These are phyloP conservation scores for Thalassiosira ordinaria DNA, from an alignment of 352 stramenopile genomes.

Conservation along the genomic window DNA sequence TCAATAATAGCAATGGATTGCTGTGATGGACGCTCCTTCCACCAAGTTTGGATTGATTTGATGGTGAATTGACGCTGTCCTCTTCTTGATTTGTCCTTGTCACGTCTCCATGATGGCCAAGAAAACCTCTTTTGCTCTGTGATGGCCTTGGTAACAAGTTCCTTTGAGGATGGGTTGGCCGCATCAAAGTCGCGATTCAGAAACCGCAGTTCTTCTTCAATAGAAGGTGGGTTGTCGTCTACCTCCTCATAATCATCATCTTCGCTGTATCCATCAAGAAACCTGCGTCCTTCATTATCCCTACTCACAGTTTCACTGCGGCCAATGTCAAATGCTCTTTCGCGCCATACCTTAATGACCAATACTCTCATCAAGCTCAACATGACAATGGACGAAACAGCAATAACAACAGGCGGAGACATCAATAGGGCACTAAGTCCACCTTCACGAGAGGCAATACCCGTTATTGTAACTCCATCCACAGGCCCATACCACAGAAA, in stretches of 20 bases:
- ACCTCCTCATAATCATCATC: conserved; percentile 35
- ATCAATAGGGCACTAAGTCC: conserved; percentile 32
- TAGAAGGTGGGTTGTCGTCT: conserved; percentile 18
- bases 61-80: conserved; percentile 41
- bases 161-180: conserved; percentile 40
- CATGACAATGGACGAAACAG: conserved; percentile 29
- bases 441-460: conserved; percentile 25
- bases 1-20: conserved; percentile 46
- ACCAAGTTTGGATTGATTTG: conserved; percentile 60
- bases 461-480: conserved; percentile 47
- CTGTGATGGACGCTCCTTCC: conserved; percentile 46
- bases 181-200: conserved; percentile 46
- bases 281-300: conserved; percentile 1
- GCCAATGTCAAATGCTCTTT: too few relatives aligned
- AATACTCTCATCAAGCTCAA: conserved; percentile 19
- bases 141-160: conserved; percentile 34
- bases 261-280: conserved; percentile 1
- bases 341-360: conserved; percentile 9
- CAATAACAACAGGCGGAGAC: conserved; percentile 4
- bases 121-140: conserved; percentile 7
- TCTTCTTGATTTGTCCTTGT: conserved; percentile 16
- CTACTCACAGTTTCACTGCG: too few relatives aligned
- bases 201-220: conserved; percentile 57
- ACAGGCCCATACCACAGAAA: conserved; percentile 46
- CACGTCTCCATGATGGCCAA: not conserved